A percentile compares a stretch with the other conserved stretches of the same genome.
These are phyloP conservation scores for Amaranthus hypochondriacus DNA, from an alignment of 148 eudicot species.

Conservation along the genomic window DNA sequence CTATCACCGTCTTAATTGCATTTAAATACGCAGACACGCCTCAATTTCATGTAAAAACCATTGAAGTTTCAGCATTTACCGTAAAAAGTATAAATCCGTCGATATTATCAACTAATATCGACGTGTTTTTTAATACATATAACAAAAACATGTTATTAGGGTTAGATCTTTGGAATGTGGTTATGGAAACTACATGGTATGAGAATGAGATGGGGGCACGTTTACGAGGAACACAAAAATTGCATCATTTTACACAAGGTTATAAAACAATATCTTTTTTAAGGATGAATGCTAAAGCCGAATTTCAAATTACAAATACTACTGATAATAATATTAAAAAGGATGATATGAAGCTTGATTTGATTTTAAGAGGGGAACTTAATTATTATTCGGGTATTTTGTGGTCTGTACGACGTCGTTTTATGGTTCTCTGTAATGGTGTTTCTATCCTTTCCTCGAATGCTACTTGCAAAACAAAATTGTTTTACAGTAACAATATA, in stretches of 20 bases:
- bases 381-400: not conserved
- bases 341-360: constrained; percentile 2
- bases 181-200: constrained; percentile 3
- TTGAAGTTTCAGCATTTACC: constrained; percentile 1
- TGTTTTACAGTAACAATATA: not conserved
- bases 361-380: constrained; percentile 6
- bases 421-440: not conserved
- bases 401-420: not conserved
- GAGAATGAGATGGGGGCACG: not conserved
- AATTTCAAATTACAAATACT: not conserved
- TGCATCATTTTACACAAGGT: not conserved
- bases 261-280: not conserved
- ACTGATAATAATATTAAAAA: not conserved
- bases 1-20: not conserved
- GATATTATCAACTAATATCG: not conserved
- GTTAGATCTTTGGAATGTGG: not conserved
- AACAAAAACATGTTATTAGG: not conserved
- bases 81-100: not conserved
- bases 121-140: not conserved
- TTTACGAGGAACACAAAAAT: not conserved
- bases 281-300: not conserved
- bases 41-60: constrained; percentile 1
- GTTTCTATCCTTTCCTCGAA: not conserved
- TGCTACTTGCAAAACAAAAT: not conserved
- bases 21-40: constrained; percentile 6